Evolutionary conservation across 768 basidiomycete genomes (phyloP).

Genomic region (Candolleomyces efflorescens): DNA sequence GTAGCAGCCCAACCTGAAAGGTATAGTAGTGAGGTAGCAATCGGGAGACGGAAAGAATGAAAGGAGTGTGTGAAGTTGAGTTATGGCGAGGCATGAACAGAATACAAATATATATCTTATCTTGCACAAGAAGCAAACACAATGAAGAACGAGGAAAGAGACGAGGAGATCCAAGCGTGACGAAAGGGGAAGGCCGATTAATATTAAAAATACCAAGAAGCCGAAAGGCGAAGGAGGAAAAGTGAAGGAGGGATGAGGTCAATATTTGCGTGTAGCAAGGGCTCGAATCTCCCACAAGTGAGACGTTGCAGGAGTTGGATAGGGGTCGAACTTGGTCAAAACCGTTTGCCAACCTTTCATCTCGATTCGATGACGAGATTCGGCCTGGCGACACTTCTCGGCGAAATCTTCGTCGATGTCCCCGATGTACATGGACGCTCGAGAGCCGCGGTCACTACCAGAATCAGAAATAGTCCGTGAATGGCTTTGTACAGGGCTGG

Average conservation of each 20-base stretch:
- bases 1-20: not conserved
- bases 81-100: not conserved
- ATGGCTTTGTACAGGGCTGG: slow-evolving; percentile 62
- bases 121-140: slow-evolving; percentile 5
- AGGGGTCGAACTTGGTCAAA: slow-evolving; percentile 32
- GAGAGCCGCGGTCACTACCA: slow-evolving; percentile 74
- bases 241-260: slow-evolving; percentile 21
- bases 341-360: slow-evolving; percentile 74
- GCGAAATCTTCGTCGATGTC: slow-evolving; percentile 76
- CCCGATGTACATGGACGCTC: slow-evolving; percentile 67
- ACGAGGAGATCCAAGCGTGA: not conserved
- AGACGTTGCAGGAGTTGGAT: slow-evolving; percentile 37
- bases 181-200: not conserved
- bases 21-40: not conserved
- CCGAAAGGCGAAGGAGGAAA: slow-evolving; percentile 20
- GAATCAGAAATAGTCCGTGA: slow-evolving; percentile 69
- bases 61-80: not conserved
- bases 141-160: not conserved
- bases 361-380: slow-evolving; percentile 78
- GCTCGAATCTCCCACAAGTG: slow-evolving; percentile 80
- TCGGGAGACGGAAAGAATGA: not conserved
- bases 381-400: slow-evolving; percentile 68
- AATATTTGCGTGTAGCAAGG: slow-evolving; percentile 82
- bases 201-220: slow-evolving; percentile 17
- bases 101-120: not conserved